A percentile compares a stretch with the other conserved stretches of the same genome.
phyloP scores from a whole-genome alignment of 345 rosid genomes.

The Cardamine chenopodiifolia region DNA sequence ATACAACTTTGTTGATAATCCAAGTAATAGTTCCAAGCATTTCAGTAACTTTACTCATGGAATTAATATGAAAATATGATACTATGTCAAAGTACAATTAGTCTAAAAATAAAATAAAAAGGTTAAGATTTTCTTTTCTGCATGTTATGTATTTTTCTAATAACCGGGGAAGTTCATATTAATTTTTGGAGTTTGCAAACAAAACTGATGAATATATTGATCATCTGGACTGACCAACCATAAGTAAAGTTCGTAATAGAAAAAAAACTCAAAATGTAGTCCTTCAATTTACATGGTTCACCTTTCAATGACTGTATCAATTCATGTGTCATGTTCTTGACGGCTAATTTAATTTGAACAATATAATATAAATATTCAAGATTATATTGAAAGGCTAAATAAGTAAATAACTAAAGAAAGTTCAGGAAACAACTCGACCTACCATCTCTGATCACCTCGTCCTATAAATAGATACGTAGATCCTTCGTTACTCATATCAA shows the following conservation, averaged over 20 bases:
- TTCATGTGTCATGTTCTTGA: slow-evolving; percentile 23
- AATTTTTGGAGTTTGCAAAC: not conserved
- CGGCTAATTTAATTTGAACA: not conserved
- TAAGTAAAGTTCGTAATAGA: not conserved
- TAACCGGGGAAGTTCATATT: not conserved
- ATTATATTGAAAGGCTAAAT: slow-evolving; percentile 25
- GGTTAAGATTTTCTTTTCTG: not conserved
- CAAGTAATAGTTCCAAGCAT: not conserved
- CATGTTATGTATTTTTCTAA: not conserved
- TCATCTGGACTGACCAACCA: not conserved
- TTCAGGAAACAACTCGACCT: slow-evolving; percentile 33
- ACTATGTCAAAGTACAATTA: not conserved
- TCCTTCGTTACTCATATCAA: slow-evolving; percentile 16
- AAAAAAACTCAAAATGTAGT: not conserved
- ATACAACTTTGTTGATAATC: not conserved
- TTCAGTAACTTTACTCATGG: not conserved
- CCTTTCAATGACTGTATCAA: not conserved
- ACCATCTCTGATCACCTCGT: slow-evolving; percentile 19
- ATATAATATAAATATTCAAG: not conserved
- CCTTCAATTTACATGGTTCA: not conserved
- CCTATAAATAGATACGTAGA: slow-evolving; percentile 36
- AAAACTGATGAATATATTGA: not conserved
- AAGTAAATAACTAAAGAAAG: slow-evolving; percentile 17
- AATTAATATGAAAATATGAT: not conserved
- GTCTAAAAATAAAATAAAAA: too few species aligned